Evolutionary conservation across 257 asterid genomes (phyloP).

Genomic region (Petrea volubilis): DNA sequence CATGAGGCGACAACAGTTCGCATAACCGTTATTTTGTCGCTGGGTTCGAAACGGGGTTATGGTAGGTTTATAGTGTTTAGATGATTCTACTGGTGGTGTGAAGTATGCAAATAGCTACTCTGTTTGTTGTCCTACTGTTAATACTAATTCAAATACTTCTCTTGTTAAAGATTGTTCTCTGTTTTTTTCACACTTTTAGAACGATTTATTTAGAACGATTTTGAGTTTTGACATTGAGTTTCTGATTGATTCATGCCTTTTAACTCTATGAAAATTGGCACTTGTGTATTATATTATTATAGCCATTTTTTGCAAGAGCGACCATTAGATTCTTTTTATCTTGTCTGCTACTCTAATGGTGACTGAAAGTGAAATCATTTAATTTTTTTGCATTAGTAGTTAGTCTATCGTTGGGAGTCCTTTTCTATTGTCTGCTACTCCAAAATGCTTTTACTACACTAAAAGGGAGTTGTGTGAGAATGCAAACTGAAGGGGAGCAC

Average conservation of each 20-base stretch:
- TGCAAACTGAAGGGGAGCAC: neutral
- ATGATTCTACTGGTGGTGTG: conserved; percentile 1
- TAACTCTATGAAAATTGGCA: too few relatives aligned
- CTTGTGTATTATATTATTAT: too few relatives aligned
- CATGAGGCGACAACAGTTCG: conserved; percentile 71
- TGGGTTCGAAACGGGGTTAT: neutral
- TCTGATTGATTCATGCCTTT: too few relatives aligned
- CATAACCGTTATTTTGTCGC: conserved; percentile 21
- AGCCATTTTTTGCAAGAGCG: too few relatives aligned
- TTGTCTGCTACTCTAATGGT: too few relatives aligned
- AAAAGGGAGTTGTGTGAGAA: neutral
- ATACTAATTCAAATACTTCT: neutral
- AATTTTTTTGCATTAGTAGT: too few relatives aligned
- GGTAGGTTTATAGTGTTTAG: neutral
- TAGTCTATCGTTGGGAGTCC: too few relatives aligned
- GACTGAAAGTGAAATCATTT: too few relatives aligned
- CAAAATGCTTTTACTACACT: too few relatives aligned
- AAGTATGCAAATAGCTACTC: neutral
- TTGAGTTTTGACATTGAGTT: neutral
- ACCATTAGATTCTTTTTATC: too few relatives aligned
- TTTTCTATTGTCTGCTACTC: too few relatives aligned
- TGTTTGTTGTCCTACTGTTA: neutral
- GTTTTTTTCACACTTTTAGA: neutral
- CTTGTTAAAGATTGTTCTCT: neutral
- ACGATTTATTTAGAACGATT: neutral